Conservation (phyloP, 495 filamentous ascomycete species). For the Penicillium daleae region DNA sequence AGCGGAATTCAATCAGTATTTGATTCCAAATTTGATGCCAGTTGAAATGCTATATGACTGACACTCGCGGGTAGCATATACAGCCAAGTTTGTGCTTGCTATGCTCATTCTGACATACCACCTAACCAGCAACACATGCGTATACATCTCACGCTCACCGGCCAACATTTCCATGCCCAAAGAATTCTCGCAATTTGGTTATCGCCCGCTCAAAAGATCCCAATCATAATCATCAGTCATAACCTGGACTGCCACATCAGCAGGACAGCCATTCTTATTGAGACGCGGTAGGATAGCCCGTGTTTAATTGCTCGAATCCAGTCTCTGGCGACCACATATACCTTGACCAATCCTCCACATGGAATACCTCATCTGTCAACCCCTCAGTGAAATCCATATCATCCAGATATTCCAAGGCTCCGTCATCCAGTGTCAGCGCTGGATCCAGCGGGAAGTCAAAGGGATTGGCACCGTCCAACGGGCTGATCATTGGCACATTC, state of each 20-base stretch:
- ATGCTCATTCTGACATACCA: neutral
- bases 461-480: conserved; percentile 24
- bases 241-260: conserved; percentile 7
- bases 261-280: conserved; percentile 25
- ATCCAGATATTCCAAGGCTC: conserved; percentile 23
- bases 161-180: neutral
- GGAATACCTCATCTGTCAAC: conserved; percentile 26
- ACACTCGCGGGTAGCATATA: neutral
- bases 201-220: neutral
- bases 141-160: neutral
- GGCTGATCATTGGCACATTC: conserved; percentile 24
- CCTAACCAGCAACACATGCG: neutral
- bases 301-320: conserved; percentile 35
- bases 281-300: conserved; percentile 23
- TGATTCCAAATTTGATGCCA: neutral
- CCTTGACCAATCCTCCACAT: conserved; percentile 37
- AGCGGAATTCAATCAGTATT: neutral
- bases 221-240: conserved; percentile 19
- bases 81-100: neutral
- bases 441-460: conserved; percentile 34
- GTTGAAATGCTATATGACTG: neutral
- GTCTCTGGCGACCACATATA: conserved; percentile 39
- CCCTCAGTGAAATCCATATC: conserved; percentile 31
- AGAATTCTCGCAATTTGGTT: neutral
- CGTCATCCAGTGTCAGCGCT: conserved; percentile 20